A percentile compares a stretch with the other conserved stretches of the same genome.
phyloP scores from a whole-genome alignment of 2,329 filamentous ascomycete genomes.

The Coniella vitis region DNA sequence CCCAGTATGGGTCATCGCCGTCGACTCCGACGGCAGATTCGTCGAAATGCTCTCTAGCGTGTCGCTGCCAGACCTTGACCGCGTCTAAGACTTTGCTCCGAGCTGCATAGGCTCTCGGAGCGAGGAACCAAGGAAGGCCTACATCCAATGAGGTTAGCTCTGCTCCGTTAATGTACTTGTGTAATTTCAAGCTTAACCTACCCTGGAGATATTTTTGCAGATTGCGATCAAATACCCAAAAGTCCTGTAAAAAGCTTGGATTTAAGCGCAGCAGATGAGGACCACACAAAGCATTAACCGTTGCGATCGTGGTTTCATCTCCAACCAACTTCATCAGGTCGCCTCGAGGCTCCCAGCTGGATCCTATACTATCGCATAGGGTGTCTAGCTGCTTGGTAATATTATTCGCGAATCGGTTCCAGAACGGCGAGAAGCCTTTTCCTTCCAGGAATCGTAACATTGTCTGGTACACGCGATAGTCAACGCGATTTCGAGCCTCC shows the following conservation, averaged over 20 bases:
- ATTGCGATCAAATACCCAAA: slow-evolving; percentile 22
- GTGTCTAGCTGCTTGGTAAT: slow-evolving; percentile 17
- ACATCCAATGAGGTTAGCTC: background rate
- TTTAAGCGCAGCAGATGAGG: slow-evolving; percentile 20
- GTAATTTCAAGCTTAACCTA: background rate
- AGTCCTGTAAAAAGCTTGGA: slow-evolving; percentile 20
- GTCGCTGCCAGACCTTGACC: slow-evolving; percentile 20
- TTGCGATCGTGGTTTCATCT: slow-evolving; percentile 19
- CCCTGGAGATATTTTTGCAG: slow-evolving; percentile 24
- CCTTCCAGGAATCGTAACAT: slow-evolving; percentile 20
- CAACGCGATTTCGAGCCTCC: slow-evolving; percentile 10
- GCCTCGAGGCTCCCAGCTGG: slow-evolving; percentile 16
- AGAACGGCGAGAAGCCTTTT: slow-evolving; percentile 20
- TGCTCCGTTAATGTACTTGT: background rate
- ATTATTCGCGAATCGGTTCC: slow-evolving; percentile 20
- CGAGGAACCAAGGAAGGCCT: slow-evolving; percentile 22
- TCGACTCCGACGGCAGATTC: slow-evolving; percentile 14
- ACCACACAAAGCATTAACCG: slow-evolving; percentile 22
- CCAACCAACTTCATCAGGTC: slow-evolving; percentile 21
- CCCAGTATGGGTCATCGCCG: slow-evolving; percentile 23
- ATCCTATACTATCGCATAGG: slow-evolving; percentile 14
- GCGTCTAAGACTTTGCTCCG: slow-evolving; percentile 19
- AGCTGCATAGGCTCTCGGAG: slow-evolving; percentile 20
- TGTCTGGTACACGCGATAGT: slow-evolving; percentile 19
- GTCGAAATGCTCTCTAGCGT: slow-evolving; percentile 20